These are phyloP conservation scores for Lasiodiplodia theobromae DNA, from an alignment of 2,329 filamentous ascomycete genomes.

Conservation along the genomic window DNA sequence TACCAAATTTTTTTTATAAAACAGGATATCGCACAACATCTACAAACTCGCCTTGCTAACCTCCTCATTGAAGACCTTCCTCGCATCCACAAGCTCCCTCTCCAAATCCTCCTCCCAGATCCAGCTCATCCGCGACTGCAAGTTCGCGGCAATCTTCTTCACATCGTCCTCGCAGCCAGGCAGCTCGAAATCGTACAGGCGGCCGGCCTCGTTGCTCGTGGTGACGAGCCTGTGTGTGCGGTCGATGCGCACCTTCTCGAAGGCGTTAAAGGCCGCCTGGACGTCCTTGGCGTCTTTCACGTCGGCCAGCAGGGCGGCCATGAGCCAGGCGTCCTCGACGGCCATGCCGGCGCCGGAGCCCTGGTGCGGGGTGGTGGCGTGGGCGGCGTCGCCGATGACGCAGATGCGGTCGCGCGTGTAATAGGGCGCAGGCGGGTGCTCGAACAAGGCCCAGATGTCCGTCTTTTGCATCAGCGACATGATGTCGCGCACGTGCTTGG, in stretches of 20 bases:
- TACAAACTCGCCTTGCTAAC: no score
- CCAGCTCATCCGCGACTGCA: slow-evolving; percentile 45
- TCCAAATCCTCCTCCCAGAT: slow-evolving; percentile 51
- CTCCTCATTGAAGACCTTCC: background rate
- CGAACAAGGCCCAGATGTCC: slow-evolving; percentile 57
- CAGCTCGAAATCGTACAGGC: slow-evolving; percentile 50
- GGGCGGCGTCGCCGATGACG: slow-evolving; percentile 64
- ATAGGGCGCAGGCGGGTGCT: slow-evolving; percentile 52
- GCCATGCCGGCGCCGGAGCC: slow-evolving; percentile 64
- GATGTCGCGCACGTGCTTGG: slow-evolving; percentile 47
- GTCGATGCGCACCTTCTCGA: slow-evolving; percentile 45
- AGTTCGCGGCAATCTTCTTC: slow-evolving; percentile 41
- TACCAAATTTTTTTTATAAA: no score
- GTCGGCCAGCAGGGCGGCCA: slow-evolving; percentile 46
- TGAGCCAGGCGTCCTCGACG: slow-evolving; percentile 60
- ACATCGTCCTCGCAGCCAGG: slow-evolving; percentile 43
- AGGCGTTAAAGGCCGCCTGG: slow-evolving; percentile 45
- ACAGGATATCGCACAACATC: no score
- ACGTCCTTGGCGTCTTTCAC: slow-evolving; percentile 31
- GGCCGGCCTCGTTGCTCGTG: slow-evolving; percentile 49
- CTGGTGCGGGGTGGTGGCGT: slow-evolving; percentile 62
- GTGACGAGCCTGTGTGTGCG: slow-evolving; percentile 56
- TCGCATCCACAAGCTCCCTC: slow-evolving; percentile 36
- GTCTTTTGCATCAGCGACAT: slow-evolving; percentile 57
- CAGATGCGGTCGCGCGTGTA: slow-evolving; percentile 49